phyloP scores from a whole-genome alignment of 768 basidiomycete genomes.

The Omphalotus guepiniiformis region DNA sequence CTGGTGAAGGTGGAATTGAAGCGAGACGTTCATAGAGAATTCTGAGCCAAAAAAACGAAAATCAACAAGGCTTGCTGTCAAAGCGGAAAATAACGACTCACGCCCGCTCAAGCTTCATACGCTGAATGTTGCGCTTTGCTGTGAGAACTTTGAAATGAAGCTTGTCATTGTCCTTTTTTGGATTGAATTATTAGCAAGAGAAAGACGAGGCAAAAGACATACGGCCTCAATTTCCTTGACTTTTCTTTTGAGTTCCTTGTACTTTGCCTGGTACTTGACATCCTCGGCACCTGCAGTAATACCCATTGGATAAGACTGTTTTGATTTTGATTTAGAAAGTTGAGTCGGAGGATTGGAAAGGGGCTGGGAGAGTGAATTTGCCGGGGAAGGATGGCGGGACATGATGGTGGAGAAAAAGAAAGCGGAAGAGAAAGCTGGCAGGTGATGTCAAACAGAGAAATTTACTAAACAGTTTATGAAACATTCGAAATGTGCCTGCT shows the following conservation, averaged over 20 bases:
- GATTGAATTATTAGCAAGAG: conserved; percentile 12
- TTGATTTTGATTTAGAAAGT: conserved; percentile 42
- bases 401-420: conserved; percentile 48
- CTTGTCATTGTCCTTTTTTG: conserved; percentile 84
- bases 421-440: conserved; percentile 36
- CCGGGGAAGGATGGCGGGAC: conserved; percentile 62
- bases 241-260: conserved; percentile 84
- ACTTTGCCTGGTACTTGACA: conserved; percentile 83
- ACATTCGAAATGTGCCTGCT: too few species aligned
- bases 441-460: conserved; percentile 12
- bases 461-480: not conserved
- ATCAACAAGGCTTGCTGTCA: conserved; percentile 9
- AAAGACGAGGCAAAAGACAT: conserved; percentile 27
- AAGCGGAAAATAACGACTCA: conserved; percentile 39
- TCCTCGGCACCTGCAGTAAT: conserved; percentile 81
- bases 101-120: conserved; percentile 88
- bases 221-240: conserved; percentile 84
- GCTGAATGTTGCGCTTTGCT: conserved; percentile 78
- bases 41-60: conserved; percentile 30
- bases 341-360: conserved; percentile 22
- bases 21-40: conserved; percentile 78
- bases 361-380: conserved; percentile 38
- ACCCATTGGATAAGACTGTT: conserved; percentile 45
- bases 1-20: conserved; percentile 42
- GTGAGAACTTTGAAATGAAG: conserved; percentile 76